A percentile compares a stretch with the other conserved stretches of the same genome.
Evolutionary conservation across 2,329 filamentous ascomycete genomes (phyloP).

Genomic region (Thyridium curvatum): DNA sequence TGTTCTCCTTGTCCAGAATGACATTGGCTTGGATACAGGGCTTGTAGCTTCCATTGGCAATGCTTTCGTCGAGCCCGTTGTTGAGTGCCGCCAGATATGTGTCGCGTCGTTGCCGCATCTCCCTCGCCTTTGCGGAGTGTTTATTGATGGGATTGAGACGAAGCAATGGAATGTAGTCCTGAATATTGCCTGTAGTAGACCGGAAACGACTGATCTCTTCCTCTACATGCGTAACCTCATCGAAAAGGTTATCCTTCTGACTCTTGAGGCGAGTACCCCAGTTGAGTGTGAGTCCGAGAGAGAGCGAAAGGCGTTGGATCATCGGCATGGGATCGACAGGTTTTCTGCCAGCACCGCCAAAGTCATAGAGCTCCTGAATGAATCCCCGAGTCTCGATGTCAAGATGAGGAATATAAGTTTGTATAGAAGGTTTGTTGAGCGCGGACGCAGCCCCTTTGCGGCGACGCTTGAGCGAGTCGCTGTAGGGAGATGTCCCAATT

Average conservation of each 20-base stretch:
- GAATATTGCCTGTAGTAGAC: conserved; percentile 63
- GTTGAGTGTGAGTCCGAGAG: conserved; percentile 56
- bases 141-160: conserved; percentile 58
- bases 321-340: conserved; percentile 61
- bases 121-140: conserved; percentile 51
- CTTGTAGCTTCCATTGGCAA: conserved; percentile 15
- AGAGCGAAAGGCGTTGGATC: conserved; percentile 48
- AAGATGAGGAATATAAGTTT: conserved; percentile 76
- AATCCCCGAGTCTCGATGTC: conserved; percentile 68
- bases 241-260: conserved; percentile 53
- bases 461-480: conserved; percentile 69
- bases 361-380: conserved; percentile 51
- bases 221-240: conserved; percentile 57
- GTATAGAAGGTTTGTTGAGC: conserved; percentile 61
- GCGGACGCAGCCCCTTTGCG: conserved; percentile 75
- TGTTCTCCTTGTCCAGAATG: conserved; percentile 1
- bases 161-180: conserved; percentile 75
- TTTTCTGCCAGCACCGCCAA: conserved; percentile 46
- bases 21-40: conserved; percentile 19
- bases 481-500: conserved; percentile 62
- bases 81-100: conserved; percentile 58
- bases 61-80: conserved; percentile 35
- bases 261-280: conserved; percentile 55
- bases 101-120: conserved; percentile 19
- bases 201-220: conserved; percentile 54